Conservation (phyloP, 352 stramenopile species). For the Phytophthora ramorum region DNA sequence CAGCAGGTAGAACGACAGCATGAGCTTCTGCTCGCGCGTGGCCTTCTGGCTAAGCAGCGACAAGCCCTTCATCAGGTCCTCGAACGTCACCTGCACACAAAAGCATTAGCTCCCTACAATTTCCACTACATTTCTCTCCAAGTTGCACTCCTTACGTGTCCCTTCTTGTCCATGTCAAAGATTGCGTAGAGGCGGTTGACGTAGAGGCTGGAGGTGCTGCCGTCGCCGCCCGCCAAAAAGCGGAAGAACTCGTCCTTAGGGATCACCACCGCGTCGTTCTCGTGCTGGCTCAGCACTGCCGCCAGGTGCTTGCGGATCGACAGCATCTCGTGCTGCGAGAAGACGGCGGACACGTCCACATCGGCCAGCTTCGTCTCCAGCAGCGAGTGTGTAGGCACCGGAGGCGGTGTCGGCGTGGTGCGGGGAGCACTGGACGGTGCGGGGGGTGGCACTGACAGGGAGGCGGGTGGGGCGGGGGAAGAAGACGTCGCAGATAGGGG, state of each 20-base stretch:
- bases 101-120: not conserved
- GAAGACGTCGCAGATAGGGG: not conserved
- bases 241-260: constrained; percentile 89
- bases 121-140: not conserved
- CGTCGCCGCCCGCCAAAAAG: constrained; percentile 76
- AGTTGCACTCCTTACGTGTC: constrained; percentile 41
- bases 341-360: constrained; percentile 77
- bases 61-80: constrained; percentile 82
- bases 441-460: not conserved
- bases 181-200: constrained; percentile 88
- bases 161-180: constrained; percentile 84
- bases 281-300: constrained; percentile 66
- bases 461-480: not conserved
- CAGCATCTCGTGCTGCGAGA: constrained; percentile 80
- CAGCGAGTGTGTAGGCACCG: constrained; percentile 40
- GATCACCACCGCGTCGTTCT: constrained; percentile 79
- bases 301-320: constrained; percentile 81
- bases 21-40: constrained; percentile 86
- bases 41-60: constrained; percentile 87
- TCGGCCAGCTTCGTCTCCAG: constrained; percentile 78
- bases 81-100: constrained; percentile 72
- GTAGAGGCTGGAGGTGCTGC: constrained; percentile 77
- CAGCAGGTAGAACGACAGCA: constrained; percentile 87
- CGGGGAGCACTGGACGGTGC: constrained; percentile 13
- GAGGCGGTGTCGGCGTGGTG: constrained; percentile 17